phyloP scores from a whole-genome alignment of 805 yeast species.

The Myxozyma sirexii region DNA sequence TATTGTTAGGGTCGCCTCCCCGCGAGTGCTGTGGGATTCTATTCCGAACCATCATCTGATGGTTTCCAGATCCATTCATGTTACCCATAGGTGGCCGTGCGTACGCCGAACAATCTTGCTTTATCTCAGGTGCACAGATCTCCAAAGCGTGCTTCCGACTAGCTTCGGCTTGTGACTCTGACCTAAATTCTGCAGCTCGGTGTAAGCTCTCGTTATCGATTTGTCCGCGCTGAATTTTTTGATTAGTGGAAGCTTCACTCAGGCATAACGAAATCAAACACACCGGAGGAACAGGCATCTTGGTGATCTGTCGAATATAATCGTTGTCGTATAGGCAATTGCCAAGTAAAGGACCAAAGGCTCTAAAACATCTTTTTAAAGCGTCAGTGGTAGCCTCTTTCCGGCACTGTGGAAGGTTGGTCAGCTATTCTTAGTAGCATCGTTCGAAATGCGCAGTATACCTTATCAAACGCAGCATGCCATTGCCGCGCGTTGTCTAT shows the following conservation, averaged over 20 bases:
- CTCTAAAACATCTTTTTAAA: constrained; percentile 72
- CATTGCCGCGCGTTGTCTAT: constrained; percentile 55
- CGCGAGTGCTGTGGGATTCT: no score
- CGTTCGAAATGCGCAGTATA: background rate
- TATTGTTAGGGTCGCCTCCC: no score
- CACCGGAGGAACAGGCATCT: constrained; percentile 28
- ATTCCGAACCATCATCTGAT: background rate
- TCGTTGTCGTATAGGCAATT: constrained; percentile 45
- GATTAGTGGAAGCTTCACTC: background rate
- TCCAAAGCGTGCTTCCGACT: background rate
- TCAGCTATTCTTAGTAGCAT: background rate
- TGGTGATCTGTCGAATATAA: constrained; percentile 37
- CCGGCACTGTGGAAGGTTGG: constrained; percentile 50
- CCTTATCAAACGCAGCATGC: constrained; percentile 73
- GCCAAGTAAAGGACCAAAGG: constrained; percentile 77
- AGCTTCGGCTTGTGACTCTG: constrained; percentile 3
- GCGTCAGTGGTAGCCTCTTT: constrained; percentile 89
- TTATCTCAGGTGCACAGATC: background rate
- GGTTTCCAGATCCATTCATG: background rate
- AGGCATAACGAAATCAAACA: background rate
- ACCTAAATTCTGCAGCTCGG: constrained; percentile 23
- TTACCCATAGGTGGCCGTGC: background rate
- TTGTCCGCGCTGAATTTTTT: constrained; percentile 1
- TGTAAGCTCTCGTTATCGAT: constrained; percentile 24
- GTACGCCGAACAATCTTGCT: background rate